Percentiles rank a stretch among this genome's conserved stretches.
Conservation (phyloP, 352 stramenopile species). For the Globisporangium nagaii region DNA sequence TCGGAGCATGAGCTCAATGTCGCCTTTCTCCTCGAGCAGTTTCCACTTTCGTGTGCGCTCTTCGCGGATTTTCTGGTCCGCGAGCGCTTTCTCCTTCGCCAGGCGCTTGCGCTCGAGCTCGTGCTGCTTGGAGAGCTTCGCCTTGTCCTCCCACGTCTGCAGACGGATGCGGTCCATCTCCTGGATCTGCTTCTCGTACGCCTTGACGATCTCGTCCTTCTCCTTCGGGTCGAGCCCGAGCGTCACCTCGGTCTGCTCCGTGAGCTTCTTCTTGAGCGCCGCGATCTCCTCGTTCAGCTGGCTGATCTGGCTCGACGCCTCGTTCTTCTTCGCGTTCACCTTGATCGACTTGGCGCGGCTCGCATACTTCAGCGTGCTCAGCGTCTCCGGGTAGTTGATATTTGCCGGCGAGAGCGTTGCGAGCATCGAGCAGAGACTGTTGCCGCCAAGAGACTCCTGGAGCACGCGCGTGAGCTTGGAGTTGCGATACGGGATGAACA, state of each 20-base stretch:
- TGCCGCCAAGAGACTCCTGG: slow-evolving; percentile 90
- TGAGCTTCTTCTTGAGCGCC: slow-evolving; percentile 81
- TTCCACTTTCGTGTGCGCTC: slow-evolving; percentile 83
- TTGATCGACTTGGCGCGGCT: slow-evolving; percentile 94
- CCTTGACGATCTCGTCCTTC: slow-evolving; percentile 84
- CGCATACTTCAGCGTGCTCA: slow-evolving; percentile 95
- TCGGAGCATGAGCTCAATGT: slow-evolving; percentile 76
- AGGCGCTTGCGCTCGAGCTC: slow-evolving; percentile 80
- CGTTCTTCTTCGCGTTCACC: slow-evolving; percentile 91
- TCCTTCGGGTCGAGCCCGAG: slow-evolving; percentile 75
- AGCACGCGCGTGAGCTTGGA: slow-evolving; percentile 93
- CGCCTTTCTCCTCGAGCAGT: slow-evolving; percentile 75
- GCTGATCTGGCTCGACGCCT: slow-evolving; percentile 87
- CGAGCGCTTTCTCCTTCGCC: slow-evolving; percentile 69
- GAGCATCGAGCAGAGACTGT: slow-evolving; percentile 94
- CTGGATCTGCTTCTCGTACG: slow-evolving; percentile 86
- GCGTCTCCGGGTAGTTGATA: slow-evolving; percentile 93
- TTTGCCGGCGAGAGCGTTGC: slow-evolving; percentile 92
- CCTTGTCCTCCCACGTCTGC: slow-evolving; percentile 88
- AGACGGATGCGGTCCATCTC: slow-evolving; percentile 83
- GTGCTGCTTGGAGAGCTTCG: slow-evolving; percentile 80
- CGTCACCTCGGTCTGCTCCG: slow-evolving; percentile 60
- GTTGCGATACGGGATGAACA: slow-evolving; percentile 92
- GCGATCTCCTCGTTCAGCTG: slow-evolving; percentile 90
- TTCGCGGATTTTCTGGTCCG: slow-evolving; percentile 75